A percentile compares a stretch with the other conserved stretches of the same genome.
These are phyloP conservation scores for Ramalina peruviana DNA, from an alignment of 495 filamentous ascomycete genomes.

Conservation along the genomic window DNA sequence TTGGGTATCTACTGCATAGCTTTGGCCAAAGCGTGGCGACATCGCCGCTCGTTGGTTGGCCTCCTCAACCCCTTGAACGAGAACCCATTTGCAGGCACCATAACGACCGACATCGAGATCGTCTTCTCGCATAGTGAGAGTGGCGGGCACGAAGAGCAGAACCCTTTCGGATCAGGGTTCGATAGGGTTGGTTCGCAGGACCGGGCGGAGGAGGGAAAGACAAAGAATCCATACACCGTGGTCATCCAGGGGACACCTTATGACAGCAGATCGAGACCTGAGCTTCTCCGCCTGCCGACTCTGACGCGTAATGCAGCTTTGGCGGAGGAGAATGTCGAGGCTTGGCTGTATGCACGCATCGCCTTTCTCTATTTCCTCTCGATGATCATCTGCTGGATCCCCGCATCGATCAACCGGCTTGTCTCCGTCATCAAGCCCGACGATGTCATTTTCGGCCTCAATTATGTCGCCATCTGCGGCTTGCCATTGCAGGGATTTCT, in stretches of 20 bases:
- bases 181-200: conserved; percentile 2
- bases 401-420: conserved; percentile 65
- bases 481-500: conserved; percentile 76
- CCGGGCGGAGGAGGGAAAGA: not conserved
- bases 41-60: conserved; percentile 28
- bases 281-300: conserved; percentile 2
- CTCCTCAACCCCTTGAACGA: conserved; percentile 24
- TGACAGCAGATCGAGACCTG: not conserved
- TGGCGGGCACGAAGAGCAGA: not conserved
- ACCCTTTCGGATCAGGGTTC: conserved; percentile 16
- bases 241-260: conserved; percentile 5
- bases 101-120: conserved; percentile 44
- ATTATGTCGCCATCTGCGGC: conserved; percentile 56
- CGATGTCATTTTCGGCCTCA: conserved; percentile 40
- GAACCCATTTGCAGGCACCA: conserved; percentile 36
- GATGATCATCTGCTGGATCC: conserved; percentile 71
- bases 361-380: conserved; percentile 72
- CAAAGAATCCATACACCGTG: conserved; percentile 7
- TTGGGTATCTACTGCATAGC: conserved; percentile 60
- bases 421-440: conserved; percentile 47
- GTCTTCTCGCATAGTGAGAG: conserved; percentile 11
- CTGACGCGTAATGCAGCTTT: conserved; percentile 7
- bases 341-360: conserved; percentile 69
- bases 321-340: conserved; percentile 25
- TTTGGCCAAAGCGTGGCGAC: conserved; percentile 52